Percentiles rank a stretch among this genome's conserved stretches.
These are phyloP conservation scores for Phytophthora constricta DNA, from an alignment of 352 stramenopile genomes.

Conservation along the genomic window DNA sequence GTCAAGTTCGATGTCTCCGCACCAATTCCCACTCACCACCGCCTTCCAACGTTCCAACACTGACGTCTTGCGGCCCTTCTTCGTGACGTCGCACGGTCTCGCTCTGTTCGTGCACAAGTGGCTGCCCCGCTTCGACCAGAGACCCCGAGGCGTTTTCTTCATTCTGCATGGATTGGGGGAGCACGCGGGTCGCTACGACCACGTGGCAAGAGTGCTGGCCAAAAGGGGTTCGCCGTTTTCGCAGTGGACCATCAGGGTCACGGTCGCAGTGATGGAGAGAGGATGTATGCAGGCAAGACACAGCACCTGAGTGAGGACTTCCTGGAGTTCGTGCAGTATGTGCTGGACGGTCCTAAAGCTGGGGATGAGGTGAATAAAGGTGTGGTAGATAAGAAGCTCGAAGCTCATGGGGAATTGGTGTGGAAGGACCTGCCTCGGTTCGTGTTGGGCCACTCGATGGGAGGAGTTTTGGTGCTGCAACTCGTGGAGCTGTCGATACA, in stretches of 20 bases:
- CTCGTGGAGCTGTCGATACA: conserved; percentile 31
- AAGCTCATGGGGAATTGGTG: conserved; percentile 39
- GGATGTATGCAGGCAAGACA: conserved; percentile 55
- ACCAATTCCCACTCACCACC: conserved; percentile 25
- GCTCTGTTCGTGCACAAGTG: conserved; percentile 57
- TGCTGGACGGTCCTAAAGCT: conserved; percentile 28
- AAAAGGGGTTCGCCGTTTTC: conserved; percentile 59
- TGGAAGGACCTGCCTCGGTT: conserved; percentile 58
- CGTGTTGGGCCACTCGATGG: conserved; percentile 67
- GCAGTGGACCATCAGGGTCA: conserved; percentile 67
- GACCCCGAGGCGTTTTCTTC: conserved; percentile 52
- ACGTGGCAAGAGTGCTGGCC: conserved; percentile 47
- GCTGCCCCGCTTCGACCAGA: conserved; percentile 34
- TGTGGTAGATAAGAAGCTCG: conserved; percentile 40
- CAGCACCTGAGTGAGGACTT: conserved; percentile 56
- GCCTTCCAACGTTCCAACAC: conserved; percentile 25
- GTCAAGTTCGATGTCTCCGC: conserved; percentile 11
- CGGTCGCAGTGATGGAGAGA: conserved; percentile 64
- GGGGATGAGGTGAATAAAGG: conserved; percentile 9
- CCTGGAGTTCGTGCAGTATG: conserved; percentile 59
- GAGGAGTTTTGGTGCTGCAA: conserved; percentile 48
- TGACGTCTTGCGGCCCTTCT: conserved; percentile 38
- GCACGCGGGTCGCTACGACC: conserved; percentile 57
- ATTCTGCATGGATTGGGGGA: conserved; percentile 65
- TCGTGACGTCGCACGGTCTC: conserved; percentile 46